These are phyloP conservation scores for Dicorynia guianensis DNA, from an alignment of 306 rosid species.

Conservation along the genomic window DNA sequence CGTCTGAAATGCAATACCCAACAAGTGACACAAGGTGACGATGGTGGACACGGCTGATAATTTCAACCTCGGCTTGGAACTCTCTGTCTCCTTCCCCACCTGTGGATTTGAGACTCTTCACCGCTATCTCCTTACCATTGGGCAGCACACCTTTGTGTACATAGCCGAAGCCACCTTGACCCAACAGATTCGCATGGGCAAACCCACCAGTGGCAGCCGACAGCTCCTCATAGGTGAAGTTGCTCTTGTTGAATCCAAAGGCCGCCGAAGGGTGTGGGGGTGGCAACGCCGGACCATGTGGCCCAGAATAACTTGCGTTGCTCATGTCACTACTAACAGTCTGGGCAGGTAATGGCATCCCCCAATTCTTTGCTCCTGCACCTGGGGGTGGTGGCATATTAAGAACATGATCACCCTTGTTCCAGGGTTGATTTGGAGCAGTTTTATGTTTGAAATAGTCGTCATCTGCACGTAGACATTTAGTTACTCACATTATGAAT, in stretches of 20 bases:
- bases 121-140: constrained; percentile 89
- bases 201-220: constrained; percentile 69
- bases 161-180: constrained; percentile 87
- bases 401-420: constrained; percentile 38
- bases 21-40: constrained; percentile 93
- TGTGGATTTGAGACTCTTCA: constrained; percentile 74
- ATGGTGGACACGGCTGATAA: constrained; percentile 91
- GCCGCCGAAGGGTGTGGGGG: constrained; percentile 81
- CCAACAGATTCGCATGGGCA: constrained; percentile 55
- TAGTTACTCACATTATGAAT: not conserved
- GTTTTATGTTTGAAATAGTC: constrained; percentile 16
- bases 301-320: constrained; percentile 62
- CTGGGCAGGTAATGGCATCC: constrained; percentile 19
- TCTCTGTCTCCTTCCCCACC: constrained; percentile 79
- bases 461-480: constrained; percentile 16
- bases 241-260: constrained; percentile 74
- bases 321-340: constrained; percentile 49
- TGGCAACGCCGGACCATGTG: constrained; percentile 60
- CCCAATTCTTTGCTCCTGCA: constrained; percentile 45
- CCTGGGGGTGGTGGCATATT: constrained; percentile 48
- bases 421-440: not conserved
- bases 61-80: constrained; percentile 83
- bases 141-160: constrained; percentile 88
- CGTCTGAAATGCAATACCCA: constrained; percentile 69
- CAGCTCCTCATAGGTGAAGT: constrained; percentile 72